Evolutionary conservation across 805 yeast genomes (phyloP).

Genomic region (Pichia scutulata): DNA sequence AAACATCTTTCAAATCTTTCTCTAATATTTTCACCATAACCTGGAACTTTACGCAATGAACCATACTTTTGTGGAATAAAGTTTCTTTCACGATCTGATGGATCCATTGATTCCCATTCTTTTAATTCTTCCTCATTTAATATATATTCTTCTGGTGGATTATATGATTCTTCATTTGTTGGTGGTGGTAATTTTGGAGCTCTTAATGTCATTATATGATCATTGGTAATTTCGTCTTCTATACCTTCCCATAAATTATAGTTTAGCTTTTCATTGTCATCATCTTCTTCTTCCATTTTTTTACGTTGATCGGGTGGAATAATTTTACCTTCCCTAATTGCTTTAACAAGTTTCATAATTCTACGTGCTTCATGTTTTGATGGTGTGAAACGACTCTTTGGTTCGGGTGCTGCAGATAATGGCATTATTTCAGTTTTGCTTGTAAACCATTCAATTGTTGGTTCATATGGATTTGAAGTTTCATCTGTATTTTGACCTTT

Average conservation of each 20-base stretch:
- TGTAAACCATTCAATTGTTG: conserved; percentile 93
- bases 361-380: conserved; percentile 95
- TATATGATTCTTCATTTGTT: conserved; percentile 90
- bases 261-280: conserved; percentile 29
- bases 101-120: conserved; percentile 62
- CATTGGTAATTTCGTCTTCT: conserved; percentile 45
- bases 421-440: conserved; percentile 83
- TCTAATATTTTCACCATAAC: conserved; percentile 74
- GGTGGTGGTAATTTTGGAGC: conserved; percentile 97
- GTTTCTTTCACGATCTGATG: conserved; percentile 69
- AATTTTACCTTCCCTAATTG: conserved; percentile 93
- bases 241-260: conserved; percentile 81
- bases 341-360: conserved; percentile 92
- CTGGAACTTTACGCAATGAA: conserved; percentile 88
- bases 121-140: conserved; percentile 69
- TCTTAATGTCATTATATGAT: conserved; percentile 84
- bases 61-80: conserved; percentile 76
- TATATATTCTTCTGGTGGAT: conserved; percentile 95
- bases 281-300: conserved; percentile 42
- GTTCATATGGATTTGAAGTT: conserved; percentile 79
- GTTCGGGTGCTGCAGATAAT: conserved; percentile 88
- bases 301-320: conserved; percentile 60
- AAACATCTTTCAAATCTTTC: conserved; percentile 92
- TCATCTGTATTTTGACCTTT: conserved; percentile 79
- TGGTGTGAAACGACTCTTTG: conserved; percentile 93